Conservation (phyloP, 1,139 yeast species). For the Suhomyces taliae region DNA sequence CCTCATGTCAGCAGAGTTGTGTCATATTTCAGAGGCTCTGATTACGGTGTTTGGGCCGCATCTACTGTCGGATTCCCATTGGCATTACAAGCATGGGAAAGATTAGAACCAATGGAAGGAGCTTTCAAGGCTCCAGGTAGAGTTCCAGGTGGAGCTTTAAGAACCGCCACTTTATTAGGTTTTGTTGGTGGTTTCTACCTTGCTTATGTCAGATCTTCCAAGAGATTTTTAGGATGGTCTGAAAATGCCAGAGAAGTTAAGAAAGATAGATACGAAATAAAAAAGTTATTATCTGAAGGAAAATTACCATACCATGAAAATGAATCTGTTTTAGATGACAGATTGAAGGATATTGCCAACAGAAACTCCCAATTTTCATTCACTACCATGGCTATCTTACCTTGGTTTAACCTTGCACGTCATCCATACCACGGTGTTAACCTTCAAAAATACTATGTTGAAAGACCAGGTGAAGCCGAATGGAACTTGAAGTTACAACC, state of each 20-base stretch:
- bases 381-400: constrained; percentile 59
- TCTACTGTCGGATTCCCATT: constrained; percentile 65
- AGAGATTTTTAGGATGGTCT: constrained; percentile 75
- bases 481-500: constrained; percentile 52
- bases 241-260: constrained; percentile 74
- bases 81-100: constrained; percentile 61
- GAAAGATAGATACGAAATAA: constrained; percentile 74
- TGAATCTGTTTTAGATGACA: constrained; percentile 59
- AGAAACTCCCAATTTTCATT: constrained; percentile 79
- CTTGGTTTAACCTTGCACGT: constrained; percentile 80
- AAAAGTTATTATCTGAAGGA: constrained; percentile 64
- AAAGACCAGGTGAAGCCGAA: constrained; percentile 54
- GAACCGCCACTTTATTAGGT: constrained; percentile 64
- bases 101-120: constrained; percentile 62
- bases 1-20: constrained; percentile 76
- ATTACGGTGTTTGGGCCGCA: constrained; percentile 65
- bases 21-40: constrained; percentile 68
- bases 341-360: constrained; percentile 75
- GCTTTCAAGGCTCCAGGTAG: constrained; percentile 53
- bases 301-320: constrained; percentile 66
- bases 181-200: constrained; percentile 69
- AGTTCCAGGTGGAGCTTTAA: constrained; percentile 57
- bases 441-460: constrained; percentile 66
- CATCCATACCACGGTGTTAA: constrained; percentile 87
- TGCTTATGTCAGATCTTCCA: constrained; percentile 63